Conservation (phyloP, 306 rosid genomes). For the Medicago truncatula region MtrunA17r5.0-ANR NC_053045.1:41060001-41060500, state of each 20-base stretch:
- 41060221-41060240: constrained; percentile 82
- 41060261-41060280: constrained; percentile 99
- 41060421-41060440: too few relatives aligned
- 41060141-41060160: neutral
- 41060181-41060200: constrained; percentile 54
- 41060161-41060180: constrained; percentile 25
- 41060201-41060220: constrained; percentile 88
- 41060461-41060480: too few relatives aligned
- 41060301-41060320: constrained; percentile 32
- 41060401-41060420: neutral
- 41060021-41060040: constrained; percentile 79
- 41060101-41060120: neutral
- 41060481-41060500: too few relatives aligned
- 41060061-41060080: neutral
- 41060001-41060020: constrained; percentile 92
- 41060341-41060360: constrained; percentile 26
- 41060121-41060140: too few relatives aligned
- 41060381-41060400: constrained; percentile 6
- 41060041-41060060: constrained; percentile 27
- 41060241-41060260: constrained; percentile 97
- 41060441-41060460: too few relatives aligned
- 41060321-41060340: constrained; percentile 39
- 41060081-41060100: constrained; percentile 30
- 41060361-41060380: constrained; percentile 1
- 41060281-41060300: constrained; percentile 71